phyloP scores from a whole-genome alignment of 192 early-diverging fungal species.

The Coemansia sp. region DNA sequence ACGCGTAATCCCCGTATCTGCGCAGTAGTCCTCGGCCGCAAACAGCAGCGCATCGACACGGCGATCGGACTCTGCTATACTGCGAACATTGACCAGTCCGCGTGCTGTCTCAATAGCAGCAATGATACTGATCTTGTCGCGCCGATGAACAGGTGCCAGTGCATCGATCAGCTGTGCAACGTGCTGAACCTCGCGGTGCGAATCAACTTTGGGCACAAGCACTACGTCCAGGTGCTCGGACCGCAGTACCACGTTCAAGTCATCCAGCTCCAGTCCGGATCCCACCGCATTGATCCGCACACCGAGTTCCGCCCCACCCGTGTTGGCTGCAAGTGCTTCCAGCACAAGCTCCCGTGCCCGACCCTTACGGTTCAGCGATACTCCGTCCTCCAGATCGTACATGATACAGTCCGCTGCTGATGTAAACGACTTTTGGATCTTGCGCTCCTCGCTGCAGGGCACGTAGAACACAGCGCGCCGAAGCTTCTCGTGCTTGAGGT shows the following conservation, averaged over 20 bases:
- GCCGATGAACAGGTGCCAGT: constrained; percentile 63
- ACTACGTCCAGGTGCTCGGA: constrained; percentile 67
- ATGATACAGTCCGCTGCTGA: constrained; percentile 78
- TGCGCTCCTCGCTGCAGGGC: constrained; percentile 86
- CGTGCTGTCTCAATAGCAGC: constrained; percentile 88
- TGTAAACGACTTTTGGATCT: constrained; percentile 73
- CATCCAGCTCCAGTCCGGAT: constrained; percentile 72
- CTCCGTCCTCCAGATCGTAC: constrained; percentile 93
- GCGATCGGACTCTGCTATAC: constrained; percentile 72
- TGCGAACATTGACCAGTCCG: constrained; percentile 82
- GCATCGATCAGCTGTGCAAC: constrained; percentile 73
- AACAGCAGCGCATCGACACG: constrained; percentile 83
- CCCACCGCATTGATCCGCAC: constrained; percentile 90
- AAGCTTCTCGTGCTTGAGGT: constrained; percentile 20
- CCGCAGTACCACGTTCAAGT: constrained; percentile 74
- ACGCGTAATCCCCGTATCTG: constrained; percentile 80
- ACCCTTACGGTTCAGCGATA: constrained; percentile 78
- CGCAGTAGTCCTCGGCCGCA: constrained; percentile 96
- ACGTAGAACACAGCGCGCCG: constrained; percentile 58
- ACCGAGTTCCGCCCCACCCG: constrained; percentile 62
- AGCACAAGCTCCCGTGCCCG: constrained; percentile 72
- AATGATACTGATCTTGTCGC: constrained; percentile 72
- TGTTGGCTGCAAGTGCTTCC: constrained; percentile 60
- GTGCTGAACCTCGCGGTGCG: constrained; percentile 72
- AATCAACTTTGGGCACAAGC: constrained; percentile 88